Percentiles rank a stretch among this genome's conserved stretches.
Evolutionary conservation across 345 rosid genomes (phyloP).

Genomic region (Lumnitzera racemosa): DNA sequence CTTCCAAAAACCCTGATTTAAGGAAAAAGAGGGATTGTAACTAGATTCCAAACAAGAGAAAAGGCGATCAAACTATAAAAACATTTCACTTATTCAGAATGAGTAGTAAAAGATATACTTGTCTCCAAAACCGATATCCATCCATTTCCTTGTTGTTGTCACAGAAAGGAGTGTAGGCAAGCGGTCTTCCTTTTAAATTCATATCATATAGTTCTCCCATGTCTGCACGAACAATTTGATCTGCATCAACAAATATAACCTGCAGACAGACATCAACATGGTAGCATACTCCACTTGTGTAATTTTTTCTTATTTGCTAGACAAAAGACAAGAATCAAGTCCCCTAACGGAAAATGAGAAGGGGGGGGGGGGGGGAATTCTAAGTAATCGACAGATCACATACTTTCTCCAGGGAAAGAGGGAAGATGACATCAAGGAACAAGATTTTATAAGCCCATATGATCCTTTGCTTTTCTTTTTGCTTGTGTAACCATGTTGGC

Average conservation of each 20-base stretch:
- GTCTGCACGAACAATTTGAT: conserved; percentile 90
- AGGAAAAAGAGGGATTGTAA: conserved; percentile 11
- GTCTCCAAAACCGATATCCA: conserved; percentile 98
- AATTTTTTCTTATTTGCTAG: neutral
- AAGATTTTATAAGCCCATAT: conserved; percentile 98
- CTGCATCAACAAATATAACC: conserved; percentile 99
- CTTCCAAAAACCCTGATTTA: conserved; percentile 89
- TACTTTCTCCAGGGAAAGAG: conserved; percentile 94
- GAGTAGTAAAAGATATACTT: conserved; percentile 30
- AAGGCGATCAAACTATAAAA: no score
- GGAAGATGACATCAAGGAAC: conserved; percentile 97
- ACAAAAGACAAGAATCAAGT: neutral
- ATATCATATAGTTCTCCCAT: conserved; percentile 98
- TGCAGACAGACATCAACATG: conserved; percentile 17
- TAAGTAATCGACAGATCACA: conserved; percentile 4
- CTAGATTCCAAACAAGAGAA: no score
- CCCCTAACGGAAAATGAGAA: neutral
- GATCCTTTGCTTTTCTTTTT: conserved; percentile 95
- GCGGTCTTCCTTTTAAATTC: conserved; percentile 96
- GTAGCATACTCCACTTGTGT: neutral
- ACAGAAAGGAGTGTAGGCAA: conserved; percentile 96
- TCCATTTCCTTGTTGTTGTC: conserved; percentile 98
- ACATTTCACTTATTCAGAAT: no score
- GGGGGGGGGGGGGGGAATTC: neutral
- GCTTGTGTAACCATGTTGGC: conserved; percentile 99